Evolutionary conservation across 257 asterid species (phyloP).

Genomic region (Przewalskia tangutica): DNA sequence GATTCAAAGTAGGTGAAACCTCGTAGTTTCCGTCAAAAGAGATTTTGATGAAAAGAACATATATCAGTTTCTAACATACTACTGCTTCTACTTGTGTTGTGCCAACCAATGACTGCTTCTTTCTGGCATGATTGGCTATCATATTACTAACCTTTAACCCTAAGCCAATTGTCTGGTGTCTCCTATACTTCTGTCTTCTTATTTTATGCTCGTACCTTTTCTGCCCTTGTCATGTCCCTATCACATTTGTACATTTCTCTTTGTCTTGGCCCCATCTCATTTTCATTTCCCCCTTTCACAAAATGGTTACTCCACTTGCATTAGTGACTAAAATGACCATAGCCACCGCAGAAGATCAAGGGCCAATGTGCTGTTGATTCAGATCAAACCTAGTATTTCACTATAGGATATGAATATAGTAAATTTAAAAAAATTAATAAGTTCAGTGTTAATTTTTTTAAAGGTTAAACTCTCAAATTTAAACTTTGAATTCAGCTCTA

Average conservation of each 20-base stretch:
- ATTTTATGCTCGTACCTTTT: not conserved
- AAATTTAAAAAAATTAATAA: too few species aligned
- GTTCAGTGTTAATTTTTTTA: too few species aligned
- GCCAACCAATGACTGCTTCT: not conserved
- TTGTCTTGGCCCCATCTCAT: not conserved
- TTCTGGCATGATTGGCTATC: constrained; percentile 20
- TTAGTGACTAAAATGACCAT: not conserved
- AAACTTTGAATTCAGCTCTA: too few species aligned
- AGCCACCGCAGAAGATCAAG: not conserved
- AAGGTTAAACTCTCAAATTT: too few species aligned
- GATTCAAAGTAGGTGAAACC: constrained; percentile 15
- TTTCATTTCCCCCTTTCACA: not conserved
- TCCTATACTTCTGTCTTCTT: constrained; percentile 12
- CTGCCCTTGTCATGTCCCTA: constrained; percentile 4
- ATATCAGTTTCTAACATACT: not conserved
- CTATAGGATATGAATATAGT: too few species aligned
- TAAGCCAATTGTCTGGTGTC: constrained; percentile 22
- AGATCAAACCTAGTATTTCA: too few species aligned
- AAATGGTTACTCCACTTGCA: not conserved
- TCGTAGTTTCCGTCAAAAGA: constrained; percentile 48
- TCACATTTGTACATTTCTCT: not conserved
- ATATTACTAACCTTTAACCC: constrained; percentile 18
- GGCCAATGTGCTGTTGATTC: too few species aligned
- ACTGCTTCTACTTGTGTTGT: not conserved
- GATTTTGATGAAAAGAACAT: constrained; percentile 6